Evolutionary conservation across 2,329 filamentous ascomycete genomes (phyloP).

Genomic region (Ophiostoma quercus): DNA sequence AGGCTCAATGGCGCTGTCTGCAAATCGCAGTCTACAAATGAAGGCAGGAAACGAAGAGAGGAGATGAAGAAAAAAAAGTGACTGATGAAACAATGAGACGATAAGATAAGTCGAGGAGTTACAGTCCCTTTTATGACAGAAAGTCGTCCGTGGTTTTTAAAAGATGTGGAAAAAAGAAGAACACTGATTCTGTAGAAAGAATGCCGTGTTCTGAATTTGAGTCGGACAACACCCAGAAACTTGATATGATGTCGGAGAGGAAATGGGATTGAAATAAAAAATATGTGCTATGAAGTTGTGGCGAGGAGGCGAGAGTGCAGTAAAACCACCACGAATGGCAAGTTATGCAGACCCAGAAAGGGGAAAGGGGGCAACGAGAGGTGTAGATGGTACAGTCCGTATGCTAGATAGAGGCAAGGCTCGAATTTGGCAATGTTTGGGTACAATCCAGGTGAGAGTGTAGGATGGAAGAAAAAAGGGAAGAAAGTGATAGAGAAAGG

Average conservation of each 20-base stretch:
- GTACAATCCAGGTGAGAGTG: background rate
- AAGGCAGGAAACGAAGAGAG: background rate
- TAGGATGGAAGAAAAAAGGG: background rate
- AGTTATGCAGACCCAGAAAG: background rate
- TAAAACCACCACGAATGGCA: background rate
- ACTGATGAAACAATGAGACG: background rate
- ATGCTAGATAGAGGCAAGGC: background rate
- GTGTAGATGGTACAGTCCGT: background rate
- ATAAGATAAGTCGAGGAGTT: constrained; percentile 2
- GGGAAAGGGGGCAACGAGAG: background rate
- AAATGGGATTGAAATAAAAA: background rate
- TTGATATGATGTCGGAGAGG: background rate
- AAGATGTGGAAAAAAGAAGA: background rate
- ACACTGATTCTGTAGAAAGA: background rate
- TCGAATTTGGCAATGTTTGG: background rate
- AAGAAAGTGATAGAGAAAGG: background rate
- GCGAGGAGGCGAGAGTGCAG: background rate
- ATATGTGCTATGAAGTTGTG: background rate
- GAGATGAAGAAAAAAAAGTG: background rate
- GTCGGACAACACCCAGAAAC: background rate
- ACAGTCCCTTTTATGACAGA: background rate
- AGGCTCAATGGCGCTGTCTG: background rate
- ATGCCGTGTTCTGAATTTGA: background rate
- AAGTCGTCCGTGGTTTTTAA: background rate
- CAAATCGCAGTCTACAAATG: background rate